A percentile compares a stretch with the other conserved stretches of the same genome.
Conservation (phyloP, 2,329 filamentous ascomycete species). For the Trichophyton mentagrophytes region DNA sequence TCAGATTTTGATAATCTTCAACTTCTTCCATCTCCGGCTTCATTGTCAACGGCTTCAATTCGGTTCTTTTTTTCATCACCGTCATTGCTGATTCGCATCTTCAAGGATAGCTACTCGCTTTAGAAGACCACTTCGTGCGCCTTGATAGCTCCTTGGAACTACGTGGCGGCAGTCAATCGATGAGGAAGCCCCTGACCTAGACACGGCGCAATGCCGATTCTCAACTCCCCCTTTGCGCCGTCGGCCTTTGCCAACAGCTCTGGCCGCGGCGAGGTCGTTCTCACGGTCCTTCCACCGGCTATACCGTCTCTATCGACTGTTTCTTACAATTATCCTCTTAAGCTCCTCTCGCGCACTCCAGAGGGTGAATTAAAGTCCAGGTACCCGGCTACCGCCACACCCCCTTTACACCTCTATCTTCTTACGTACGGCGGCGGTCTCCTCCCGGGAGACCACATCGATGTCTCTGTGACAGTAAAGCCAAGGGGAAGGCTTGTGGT, state of each 20-base stretch:
- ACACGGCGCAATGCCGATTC: conserved; percentile 8
- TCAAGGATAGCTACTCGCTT: no score
- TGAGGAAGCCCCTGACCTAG: neutral
- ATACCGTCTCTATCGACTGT: conserved; percentile 60
- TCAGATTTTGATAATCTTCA: neutral
- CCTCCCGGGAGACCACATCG: conserved; percentile 72
- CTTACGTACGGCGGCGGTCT: conserved; percentile 91
- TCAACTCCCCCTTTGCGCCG: conserved; percentile 57
- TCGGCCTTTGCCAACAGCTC: conserved; percentile 56
- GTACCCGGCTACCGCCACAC: conserved; percentile 23
- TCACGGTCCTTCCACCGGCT: conserved; percentile 57
- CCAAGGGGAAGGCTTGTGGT: conserved; percentile 52
- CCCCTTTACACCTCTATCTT: conserved; percentile 68
- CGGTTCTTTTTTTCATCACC: neutral
- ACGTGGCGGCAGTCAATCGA: neutral
- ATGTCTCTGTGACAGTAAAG: conserved; percentile 56
- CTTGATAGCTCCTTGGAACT: neutral
- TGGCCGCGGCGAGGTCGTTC: conserved; percentile 66
- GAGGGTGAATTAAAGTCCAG: conserved; percentile 43
- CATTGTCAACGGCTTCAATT: neutral
- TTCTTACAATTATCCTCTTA: conserved; percentile 86
- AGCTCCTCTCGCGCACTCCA: conserved; percentile 71
- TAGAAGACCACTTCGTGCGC: neutral
- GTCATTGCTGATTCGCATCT: neutral
- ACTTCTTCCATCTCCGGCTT: neutral